phyloP scores from a whole-genome alignment of 2,329 filamentous ascomycete species.

The Scedosporium boydii region DNA sequence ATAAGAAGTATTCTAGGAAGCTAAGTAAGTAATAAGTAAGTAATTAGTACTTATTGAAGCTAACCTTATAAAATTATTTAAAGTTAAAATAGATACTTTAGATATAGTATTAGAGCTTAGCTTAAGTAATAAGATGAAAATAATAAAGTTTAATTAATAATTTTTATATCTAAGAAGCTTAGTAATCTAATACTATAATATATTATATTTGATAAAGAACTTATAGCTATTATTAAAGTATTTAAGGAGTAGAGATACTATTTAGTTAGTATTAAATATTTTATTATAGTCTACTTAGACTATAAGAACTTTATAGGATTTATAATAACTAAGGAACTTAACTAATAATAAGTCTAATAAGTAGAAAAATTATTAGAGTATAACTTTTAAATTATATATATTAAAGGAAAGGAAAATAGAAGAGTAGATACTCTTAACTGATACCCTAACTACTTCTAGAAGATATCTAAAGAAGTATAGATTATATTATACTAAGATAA shows the following conservation, averaged over 20 bases:
- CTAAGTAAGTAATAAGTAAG: background rate
- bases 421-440: background rate
- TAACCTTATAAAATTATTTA: background rate
- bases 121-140: background rate
- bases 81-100: background rate
- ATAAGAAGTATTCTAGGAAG: background rate
- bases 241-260: background rate
- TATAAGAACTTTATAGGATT: background rate
- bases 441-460: background rate
- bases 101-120: background rate
- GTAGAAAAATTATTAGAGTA: background rate
- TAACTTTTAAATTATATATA: background rate
- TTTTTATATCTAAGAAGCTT: background rate
- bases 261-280: background rate
- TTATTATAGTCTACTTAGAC: background rate
- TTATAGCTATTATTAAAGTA: background rate
- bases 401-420: background rate
- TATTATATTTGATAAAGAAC: background rate
- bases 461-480: background rate
- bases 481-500: background rate
- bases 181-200: background rate
- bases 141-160: background rate
- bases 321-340: background rate
- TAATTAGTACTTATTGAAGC: background rate
- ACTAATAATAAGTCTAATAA: background rate